Percentiles rank a stretch among this genome's conserved stretches.
These are phyloP conservation scores for Neospora caninum DNA, from an alignment of 169 alveolate genomes.

Conservation along the genomic window DNA sequence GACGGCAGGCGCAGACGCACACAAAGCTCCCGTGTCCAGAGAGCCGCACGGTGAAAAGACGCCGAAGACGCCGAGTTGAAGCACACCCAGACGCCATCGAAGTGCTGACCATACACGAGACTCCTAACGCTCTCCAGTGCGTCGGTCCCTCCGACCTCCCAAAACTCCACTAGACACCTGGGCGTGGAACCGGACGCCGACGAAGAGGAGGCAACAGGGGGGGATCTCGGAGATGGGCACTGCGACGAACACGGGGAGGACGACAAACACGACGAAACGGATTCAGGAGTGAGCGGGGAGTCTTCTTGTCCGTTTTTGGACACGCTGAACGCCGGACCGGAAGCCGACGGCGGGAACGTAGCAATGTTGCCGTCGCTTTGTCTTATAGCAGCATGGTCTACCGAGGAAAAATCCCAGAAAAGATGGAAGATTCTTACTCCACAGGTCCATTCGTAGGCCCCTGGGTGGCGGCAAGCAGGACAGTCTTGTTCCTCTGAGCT, in stretches of 20 bases:
- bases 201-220: background rate
- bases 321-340: background rate
- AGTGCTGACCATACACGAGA: background rate
- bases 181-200: background rate
- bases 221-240: background rate
- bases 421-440: background rate
- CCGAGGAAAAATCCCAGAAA: background rate
- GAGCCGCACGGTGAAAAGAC: background rate
- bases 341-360: background rate
- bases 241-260: background rate
- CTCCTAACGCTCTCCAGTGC: background rate
- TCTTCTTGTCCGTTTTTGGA: background rate
- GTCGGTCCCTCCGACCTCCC: constrained; percentile 23
- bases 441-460: constrained; percentile 20
- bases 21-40: background rate
- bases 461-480: background rate
- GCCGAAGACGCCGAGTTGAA: background rate
- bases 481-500: background rate
- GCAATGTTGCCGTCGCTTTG: background rate
- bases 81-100: constrained; percentile 7
- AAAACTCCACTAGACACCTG: background rate
- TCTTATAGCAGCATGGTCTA: background rate
- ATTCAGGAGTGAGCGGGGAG: background rate
- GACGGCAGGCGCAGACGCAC: background rate
- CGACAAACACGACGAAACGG: background rate